These are phyloP conservation scores for Hypericum androsaemum DNA, from an alignment of 345 rosid species.

Conservation along the genomic window DNA sequence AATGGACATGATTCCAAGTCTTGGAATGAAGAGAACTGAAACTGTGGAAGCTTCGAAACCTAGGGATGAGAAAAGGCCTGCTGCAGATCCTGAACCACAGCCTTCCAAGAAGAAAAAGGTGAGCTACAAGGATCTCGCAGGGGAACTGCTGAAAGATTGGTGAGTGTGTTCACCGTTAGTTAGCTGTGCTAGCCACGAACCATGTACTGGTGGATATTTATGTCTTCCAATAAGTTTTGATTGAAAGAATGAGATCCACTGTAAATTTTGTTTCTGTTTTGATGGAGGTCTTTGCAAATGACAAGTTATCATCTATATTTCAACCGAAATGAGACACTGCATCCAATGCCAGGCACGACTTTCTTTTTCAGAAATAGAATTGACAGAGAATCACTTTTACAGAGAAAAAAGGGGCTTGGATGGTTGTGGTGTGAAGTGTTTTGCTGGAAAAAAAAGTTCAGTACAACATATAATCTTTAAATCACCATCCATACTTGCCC, in stretches of 20 bases:
- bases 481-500: conserved; percentile 89
- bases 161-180: conserved; percentile 1
- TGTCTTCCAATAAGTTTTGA: too few species aligned
- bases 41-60: background rate
- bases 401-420: too few species aligned
- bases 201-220: too few species aligned
- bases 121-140: conserved; percentile 73
- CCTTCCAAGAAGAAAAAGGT: conserved; percentile 63
- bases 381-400: too few species aligned
- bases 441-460: background rate
- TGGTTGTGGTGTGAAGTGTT: too few species aligned
- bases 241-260: too few species aligned
- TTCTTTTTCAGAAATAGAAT: too few species aligned
- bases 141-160: conserved; percentile 59
- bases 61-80: conserved; percentile 21
- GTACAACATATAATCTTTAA: background rate
- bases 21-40: conserved; percentile 35
- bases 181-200: background rate
- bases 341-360: too few species aligned
- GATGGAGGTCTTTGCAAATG: too few species aligned
- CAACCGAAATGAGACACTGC: too few species aligned
- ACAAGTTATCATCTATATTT: too few species aligned
- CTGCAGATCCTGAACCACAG: conserved; percentile 4
- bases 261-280: too few species aligned
- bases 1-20: conserved; percentile 75